Evolutionary conservation across 352 stramenopile genomes (phyloP).

Genomic region (Pythium volutum): DNA sequence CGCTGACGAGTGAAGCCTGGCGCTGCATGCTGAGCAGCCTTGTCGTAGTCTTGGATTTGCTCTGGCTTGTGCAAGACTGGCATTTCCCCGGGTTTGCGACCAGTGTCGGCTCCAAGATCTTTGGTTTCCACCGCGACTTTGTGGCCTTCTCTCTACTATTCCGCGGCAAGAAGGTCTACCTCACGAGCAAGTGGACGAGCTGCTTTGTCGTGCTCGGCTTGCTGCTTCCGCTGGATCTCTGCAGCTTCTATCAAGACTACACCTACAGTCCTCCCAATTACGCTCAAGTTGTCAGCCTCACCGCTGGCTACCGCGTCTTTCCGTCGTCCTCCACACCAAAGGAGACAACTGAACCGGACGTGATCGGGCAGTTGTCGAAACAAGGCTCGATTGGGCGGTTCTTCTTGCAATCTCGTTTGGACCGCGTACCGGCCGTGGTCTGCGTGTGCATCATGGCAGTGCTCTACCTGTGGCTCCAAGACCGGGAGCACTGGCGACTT

Average conservation of each 20-base stretch:
- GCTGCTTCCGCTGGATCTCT: slow-evolving; percentile 47
- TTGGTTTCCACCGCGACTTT: slow-evolving; percentile 38
- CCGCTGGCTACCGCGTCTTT: slow-evolving; percentile 13
- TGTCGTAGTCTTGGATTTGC: slow-evolving; percentile 39
- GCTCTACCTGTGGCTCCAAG: slow-evolving; percentile 33
- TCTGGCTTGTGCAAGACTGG: slow-evolving; percentile 53
- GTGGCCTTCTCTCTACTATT: slow-evolving; percentile 21
- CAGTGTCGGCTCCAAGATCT: slow-evolving; percentile 30
- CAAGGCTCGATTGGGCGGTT: slow-evolving; percentile 48
- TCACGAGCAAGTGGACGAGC: slow-evolving; percentile 47
- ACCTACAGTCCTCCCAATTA: slow-evolving; percentile 37
- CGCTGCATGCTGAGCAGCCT: slow-evolving; percentile 16
- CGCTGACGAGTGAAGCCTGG: slow-evolving; percentile 20
- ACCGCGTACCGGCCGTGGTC: slow-evolving; percentile 35
- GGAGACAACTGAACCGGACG: not conserved
- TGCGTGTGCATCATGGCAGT: slow-evolving; percentile 26
- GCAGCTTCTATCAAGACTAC: slow-evolving; percentile 44
- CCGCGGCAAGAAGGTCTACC: slow-evolving; percentile 18
- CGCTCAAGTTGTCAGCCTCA: slow-evolving; percentile 30
- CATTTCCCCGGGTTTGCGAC: slow-evolving; percentile 50
- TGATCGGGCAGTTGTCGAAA: slow-evolving; percentile 21
- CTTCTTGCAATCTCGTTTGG: slow-evolving; percentile 45
- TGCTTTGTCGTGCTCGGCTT: slow-evolving; percentile 48
- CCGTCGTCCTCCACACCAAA: not conserved
- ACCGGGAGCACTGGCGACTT: slow-evolving; percentile 32